A percentile compares a stretch with the other conserved stretches of the same genome.
Evolutionary conservation across 208 protist genomes (phyloP).

Genomic region (Trypanosoma melophagium): DNA sequence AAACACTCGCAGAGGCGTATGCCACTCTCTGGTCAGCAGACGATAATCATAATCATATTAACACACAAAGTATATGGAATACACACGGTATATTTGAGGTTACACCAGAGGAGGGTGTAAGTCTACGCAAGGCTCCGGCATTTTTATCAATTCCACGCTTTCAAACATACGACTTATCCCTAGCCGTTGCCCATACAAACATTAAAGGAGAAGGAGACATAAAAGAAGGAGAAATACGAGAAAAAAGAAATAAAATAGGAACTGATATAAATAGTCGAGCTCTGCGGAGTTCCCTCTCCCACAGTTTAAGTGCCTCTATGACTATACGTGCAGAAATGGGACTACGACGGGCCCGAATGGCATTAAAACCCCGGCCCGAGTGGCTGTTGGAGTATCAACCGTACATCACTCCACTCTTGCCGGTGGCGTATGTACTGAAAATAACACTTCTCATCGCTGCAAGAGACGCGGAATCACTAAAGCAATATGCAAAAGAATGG

Average conservation of each 20-base stretch:
- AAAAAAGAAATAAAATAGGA: no score
- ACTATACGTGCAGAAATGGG: constrained; percentile 62
- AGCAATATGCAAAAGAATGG: constrained; percentile 58
- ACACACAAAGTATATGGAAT: constrained; percentile 20
- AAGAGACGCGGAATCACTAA: constrained; percentile 39
- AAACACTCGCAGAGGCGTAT: constrained; percentile 32
- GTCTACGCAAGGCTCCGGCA: constrained; percentile 64
- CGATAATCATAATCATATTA: no score
- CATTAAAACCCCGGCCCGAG: constrained; percentile 41
- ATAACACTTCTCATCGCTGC: constrained; percentile 50
- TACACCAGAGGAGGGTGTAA: constrained; percentile 54
- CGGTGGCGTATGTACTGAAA: constrained; percentile 69
- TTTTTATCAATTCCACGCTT: constrained; percentile 48
- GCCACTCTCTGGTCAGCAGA: constrained; percentile 38
- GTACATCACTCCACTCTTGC: constrained; percentile 70
- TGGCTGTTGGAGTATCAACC: constrained; percentile 70
- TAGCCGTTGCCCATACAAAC: no score
- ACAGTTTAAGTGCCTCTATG: constrained; percentile 60
- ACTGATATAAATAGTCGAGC: no score
- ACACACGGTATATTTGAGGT: constrained; percentile 47
- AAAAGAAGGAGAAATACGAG: no score
- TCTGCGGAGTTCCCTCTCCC: constrained; percentile 23
- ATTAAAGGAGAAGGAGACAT: no score
- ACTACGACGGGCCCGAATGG: constrained; percentile 60
- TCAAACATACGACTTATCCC: constrained; percentile 69